Percentiles rank a stretch among this genome's conserved stretches.
These are phyloP conservation scores for Puccinia horiana DNA, from an alignment of 1,284 basidiomycete species.

Conservation along the genomic window DNA sequence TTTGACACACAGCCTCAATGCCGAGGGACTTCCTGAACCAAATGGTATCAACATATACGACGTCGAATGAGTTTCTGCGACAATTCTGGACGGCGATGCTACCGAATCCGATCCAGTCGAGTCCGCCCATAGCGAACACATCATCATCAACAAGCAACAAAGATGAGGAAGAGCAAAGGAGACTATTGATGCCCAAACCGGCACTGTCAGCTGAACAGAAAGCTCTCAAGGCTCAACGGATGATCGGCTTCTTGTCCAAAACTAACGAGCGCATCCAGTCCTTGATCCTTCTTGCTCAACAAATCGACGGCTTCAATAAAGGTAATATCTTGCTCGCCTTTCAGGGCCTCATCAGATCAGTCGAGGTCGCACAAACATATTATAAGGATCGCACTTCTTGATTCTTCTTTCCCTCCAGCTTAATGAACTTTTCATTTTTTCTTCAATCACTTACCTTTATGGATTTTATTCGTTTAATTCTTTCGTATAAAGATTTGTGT, in stretches of 20 bases:
- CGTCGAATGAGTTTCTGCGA: constrained; percentile 90
- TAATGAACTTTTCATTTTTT: not conserved
- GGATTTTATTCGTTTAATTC: not conserved
- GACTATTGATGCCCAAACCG: not conserved
- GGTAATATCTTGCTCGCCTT: constrained; percentile 63
- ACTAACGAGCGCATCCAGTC: constrained; percentile 78
- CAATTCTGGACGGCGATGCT: constrained; percentile 92
- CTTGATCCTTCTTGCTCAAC: constrained; percentile 63
- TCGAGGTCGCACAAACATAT: constrained; percentile 69
- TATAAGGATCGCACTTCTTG: constrained; percentile 47
- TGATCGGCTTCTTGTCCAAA: constrained; percentile 75
- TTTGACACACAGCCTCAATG: constrained; percentile 67
- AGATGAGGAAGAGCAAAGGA: constrained; percentile 42
- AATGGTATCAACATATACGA: constrained; percentile 84
- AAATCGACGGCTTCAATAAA: not conserved
- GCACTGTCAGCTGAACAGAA: constrained; percentile 61
- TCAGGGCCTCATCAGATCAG: constrained; percentile 75
- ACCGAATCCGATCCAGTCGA: constrained; percentile 64
- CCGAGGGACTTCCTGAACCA: constrained; percentile 75
- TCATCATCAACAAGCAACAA: constrained; percentile 60
- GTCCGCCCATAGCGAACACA: constrained; percentile 64
- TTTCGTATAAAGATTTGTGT: not conserved
- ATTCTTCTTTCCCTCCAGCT: too few relatives aligned
- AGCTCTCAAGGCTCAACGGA: constrained; percentile 74
- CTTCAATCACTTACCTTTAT: not conserved